Percentiles rank a stretch among this genome's conserved stretches.
phyloP scores from a whole-genome alignment of 2,329 filamentous ascomycete species.

The Hypoxylon sp. region DNA sequence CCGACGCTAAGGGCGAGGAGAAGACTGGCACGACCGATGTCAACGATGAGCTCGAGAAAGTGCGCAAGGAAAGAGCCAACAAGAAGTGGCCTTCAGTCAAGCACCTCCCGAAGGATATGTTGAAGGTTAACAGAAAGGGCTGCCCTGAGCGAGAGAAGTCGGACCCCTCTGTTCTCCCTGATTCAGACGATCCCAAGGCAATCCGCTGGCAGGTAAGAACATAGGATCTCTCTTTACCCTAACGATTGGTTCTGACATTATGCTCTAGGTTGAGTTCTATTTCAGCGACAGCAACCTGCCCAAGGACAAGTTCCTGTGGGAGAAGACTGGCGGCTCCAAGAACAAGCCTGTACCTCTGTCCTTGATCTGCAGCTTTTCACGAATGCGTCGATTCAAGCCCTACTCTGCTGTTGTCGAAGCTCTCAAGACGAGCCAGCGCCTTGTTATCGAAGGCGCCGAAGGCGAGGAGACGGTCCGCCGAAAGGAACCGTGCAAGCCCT shows the following conservation, averaged over 20 bases:
- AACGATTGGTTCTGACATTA: constrained; percentile 14
- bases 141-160: constrained; percentile 75
- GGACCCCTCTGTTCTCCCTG: constrained; percentile 75
- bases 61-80: constrained; percentile 49
- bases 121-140: constrained; percentile 63
- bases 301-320: constrained; percentile 89
- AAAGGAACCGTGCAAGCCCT: constrained; percentile 77
- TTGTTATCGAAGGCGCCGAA: constrained; percentile 82
- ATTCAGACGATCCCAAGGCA: constrained; percentile 82
- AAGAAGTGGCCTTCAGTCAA: constrained; percentile 32
- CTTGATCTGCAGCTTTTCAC: constrained; percentile 88
- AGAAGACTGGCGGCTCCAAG: constrained; percentile 80
- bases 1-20: constrained; percentile 19
- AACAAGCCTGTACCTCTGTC: constrained; percentile 87
- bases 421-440: constrained; percentile 80
- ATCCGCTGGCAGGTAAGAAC: constrained; percentile 84
- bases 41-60: constrained; percentile 46
- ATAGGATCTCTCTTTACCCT: constrained; percentile 7
- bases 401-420: constrained; percentile 87
- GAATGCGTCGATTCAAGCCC: constrained; percentile 95
- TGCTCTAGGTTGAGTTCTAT: constrained; percentile 64
- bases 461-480: constrained; percentile 81
- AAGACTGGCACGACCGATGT: constrained; percentile 39
- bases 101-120: constrained; percentile 54
- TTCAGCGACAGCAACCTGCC: constrained; percentile 74